Conservation (phyloP, 108 stramenopile genomes). For the Discostella pseudostelligera region DNA sequence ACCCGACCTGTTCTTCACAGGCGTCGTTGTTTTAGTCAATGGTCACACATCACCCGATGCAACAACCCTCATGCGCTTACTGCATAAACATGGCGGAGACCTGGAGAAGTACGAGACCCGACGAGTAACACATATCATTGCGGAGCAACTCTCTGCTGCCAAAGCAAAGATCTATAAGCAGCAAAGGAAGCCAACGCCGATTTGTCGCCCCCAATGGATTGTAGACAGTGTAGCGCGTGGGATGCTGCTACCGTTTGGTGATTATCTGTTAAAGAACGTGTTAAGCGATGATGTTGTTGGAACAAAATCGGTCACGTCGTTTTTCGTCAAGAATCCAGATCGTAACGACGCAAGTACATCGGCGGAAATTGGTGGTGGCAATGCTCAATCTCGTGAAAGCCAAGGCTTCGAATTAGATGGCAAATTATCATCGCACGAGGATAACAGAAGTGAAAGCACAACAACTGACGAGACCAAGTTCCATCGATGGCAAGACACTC, state of each 20-base stretch:
- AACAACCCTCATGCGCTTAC: slow-evolving; percentile 64
- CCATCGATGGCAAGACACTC: slow-evolving; percentile 32
- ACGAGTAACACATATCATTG: slow-evolving; percentile 80
- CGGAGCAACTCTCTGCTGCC: slow-evolving; percentile 71
- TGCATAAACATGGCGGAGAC: slow-evolving; percentile 79
- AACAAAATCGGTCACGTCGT: slow-evolving; percentile 42
- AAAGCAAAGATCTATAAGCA: slow-evolving; percentile 76
- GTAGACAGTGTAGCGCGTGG: slow-evolving; percentile 55
- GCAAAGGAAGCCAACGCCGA: slow-evolving; percentile 60
- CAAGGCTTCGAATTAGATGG: slow-evolving; percentile 2
- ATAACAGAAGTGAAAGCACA: slow-evolving; percentile 26
- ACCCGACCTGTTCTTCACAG: slow-evolving; percentile 73
- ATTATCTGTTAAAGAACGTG: slow-evolving; percentile 65
- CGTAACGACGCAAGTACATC: neutral
- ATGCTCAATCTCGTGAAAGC: neutral
- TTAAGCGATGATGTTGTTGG: slow-evolving; percentile 22
- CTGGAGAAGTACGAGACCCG: slow-evolving; percentile 81
- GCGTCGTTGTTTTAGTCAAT: slow-evolving; percentile 72
- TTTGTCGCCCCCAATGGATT: slow-evolving; percentile 73
- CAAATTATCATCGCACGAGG: slow-evolving; percentile 3
- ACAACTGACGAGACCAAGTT: slow-evolving; percentile 46
- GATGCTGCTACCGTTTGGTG: slow-evolving; percentile 58
- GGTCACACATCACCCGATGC: slow-evolving; percentile 76
- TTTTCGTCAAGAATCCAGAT: slow-evolving; percentile 13
- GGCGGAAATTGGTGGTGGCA: neutral